These are phyloP conservation scores for Rhexocercosporidium sp. DNA, from an alignment of 2,329 filamentous ascomycete species.

Conservation along the genomic window DNA sequence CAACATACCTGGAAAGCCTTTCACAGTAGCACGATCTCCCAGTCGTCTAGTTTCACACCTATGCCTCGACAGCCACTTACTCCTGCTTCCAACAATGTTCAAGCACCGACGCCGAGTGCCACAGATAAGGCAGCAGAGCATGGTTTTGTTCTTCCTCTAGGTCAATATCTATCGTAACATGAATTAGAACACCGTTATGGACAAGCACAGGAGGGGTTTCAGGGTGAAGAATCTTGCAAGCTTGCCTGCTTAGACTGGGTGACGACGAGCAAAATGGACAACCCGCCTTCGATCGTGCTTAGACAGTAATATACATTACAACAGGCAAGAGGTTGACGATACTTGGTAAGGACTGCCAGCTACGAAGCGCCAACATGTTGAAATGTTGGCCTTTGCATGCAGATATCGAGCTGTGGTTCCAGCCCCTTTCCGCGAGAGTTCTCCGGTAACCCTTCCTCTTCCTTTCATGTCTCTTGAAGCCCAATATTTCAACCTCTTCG, in stretches of 20 bases:
- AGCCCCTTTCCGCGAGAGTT: constrained; percentile 1
- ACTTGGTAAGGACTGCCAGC: background rate
- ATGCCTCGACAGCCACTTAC: background rate
- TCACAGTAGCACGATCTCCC: background rate
- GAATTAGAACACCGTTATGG: constrained; percentile 13
- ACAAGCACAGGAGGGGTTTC: background rate
- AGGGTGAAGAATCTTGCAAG: background rate
- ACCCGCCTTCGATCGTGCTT: background rate
- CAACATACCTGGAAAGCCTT: background rate
- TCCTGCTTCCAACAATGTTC: constrained; percentile 1
- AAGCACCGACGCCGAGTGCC: background rate
- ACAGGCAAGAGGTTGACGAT: constrained; percentile 19
- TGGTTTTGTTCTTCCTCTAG: background rate
- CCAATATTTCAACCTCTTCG: constrained; percentile 1
- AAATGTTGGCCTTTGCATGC: background rate
- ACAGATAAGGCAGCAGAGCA: background rate
- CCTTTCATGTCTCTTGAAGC: background rate
- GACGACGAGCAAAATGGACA: background rate
- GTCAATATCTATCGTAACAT: constrained; percentile 5
- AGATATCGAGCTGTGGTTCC: background rate
- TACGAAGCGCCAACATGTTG: background rate
- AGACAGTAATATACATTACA: background rate
- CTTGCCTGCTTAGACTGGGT: background rate
- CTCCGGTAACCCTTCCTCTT: background rate
- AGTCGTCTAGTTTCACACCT: background rate